Percentiles rank a stretch among this genome's conserved stretches.
phyloP scores from a whole-genome alignment of 768 basidiomycete species.

The Xanthoconium purpureum region DNA sequence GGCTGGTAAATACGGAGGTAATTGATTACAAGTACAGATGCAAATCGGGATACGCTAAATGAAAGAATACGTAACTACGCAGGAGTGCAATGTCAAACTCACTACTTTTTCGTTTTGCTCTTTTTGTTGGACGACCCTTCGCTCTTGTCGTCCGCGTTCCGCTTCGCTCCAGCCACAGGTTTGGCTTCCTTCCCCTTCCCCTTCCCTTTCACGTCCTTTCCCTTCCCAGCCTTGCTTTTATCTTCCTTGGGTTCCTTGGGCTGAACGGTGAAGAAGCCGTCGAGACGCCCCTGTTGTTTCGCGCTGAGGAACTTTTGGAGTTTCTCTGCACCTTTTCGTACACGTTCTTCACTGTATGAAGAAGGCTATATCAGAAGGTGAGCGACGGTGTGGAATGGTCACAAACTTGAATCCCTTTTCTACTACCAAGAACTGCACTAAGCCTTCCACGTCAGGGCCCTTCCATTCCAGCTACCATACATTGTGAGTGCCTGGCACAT shows the following conservation, averaged over 20 bases:
- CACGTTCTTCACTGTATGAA: constrained; percentile 81
- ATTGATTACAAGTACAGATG: constrained; percentile 14
- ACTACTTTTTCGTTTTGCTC: constrained; percentile 39
- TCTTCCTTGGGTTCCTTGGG: constrained; percentile 52
- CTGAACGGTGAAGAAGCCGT: constrained; percentile 88
- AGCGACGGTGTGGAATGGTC: background rate
- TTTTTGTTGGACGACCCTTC: constrained; percentile 37
- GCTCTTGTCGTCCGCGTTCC: constrained; percentile 35
- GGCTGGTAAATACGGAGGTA: too few relatives aligned
- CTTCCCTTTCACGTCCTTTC: constrained; percentile 49
- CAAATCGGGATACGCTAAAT: constrained; percentile 8
- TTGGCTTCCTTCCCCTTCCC: constrained; percentile 17
- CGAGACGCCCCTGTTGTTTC: constrained; percentile 95
- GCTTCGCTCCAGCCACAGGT: constrained; percentile 9
- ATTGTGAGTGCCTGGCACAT: background rate
- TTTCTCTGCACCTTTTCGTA: constrained; percentile 93
- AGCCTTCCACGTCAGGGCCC: constrained; percentile 85
- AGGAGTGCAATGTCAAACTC: background rate
- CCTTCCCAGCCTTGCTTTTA: constrained; percentile 40
- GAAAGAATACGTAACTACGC: background rate
- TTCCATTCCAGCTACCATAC: constrained; percentile 83
- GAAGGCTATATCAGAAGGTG: background rate
- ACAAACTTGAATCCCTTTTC: constrained; percentile 95
- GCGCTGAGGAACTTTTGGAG: constrained; percentile 79
- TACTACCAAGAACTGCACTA: constrained; percentile 88